These are phyloP conservation scores for Byssochlamys sp. DNA, from an alignment of 2,329 filamentous ascomycete genomes.

Conservation along the genomic window DNA sequence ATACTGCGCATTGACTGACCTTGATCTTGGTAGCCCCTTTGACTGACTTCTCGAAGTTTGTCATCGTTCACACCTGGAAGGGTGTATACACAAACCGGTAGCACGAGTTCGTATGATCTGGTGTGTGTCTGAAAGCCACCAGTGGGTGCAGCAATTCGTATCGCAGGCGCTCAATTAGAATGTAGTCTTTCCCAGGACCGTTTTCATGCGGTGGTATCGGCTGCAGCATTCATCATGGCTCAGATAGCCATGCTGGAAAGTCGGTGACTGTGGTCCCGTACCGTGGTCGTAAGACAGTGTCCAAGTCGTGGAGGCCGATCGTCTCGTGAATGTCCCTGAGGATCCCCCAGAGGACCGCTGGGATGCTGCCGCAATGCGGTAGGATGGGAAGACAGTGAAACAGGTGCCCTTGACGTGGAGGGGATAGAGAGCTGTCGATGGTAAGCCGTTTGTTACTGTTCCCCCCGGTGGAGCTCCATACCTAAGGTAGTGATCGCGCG, in stretches of 20 bases:
- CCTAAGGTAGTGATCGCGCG: neutral
- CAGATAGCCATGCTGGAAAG: neutral
- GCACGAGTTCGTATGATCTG: neutral
- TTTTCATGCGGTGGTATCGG: neutral
- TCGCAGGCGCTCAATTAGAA: neutral
- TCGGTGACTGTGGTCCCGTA: neutral
- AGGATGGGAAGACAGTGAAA: neutral
- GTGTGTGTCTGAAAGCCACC: neutral
- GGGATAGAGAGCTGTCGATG: neutral
- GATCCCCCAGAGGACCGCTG: neutral
- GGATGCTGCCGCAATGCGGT: neutral
- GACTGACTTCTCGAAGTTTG: constrained; percentile 94
- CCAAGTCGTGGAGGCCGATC: neutral
- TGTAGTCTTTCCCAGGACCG: neutral
- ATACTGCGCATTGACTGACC: constrained; percentile 41
- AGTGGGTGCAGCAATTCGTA: neutral
- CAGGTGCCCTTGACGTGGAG: neutral
- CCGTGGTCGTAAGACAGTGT: neutral
- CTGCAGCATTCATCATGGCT: neutral
- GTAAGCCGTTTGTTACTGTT: neutral
- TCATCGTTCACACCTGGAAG: constrained; percentile 17
- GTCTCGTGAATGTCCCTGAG: neutral
- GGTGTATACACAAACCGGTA: neutral
- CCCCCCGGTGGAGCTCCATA: neutral
- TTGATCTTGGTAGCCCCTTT: constrained; percentile 98